Evolutionary conservation across 495 filamentous ascomycete species (phyloP).

Genomic region (Ramalina peruviana): DNA sequence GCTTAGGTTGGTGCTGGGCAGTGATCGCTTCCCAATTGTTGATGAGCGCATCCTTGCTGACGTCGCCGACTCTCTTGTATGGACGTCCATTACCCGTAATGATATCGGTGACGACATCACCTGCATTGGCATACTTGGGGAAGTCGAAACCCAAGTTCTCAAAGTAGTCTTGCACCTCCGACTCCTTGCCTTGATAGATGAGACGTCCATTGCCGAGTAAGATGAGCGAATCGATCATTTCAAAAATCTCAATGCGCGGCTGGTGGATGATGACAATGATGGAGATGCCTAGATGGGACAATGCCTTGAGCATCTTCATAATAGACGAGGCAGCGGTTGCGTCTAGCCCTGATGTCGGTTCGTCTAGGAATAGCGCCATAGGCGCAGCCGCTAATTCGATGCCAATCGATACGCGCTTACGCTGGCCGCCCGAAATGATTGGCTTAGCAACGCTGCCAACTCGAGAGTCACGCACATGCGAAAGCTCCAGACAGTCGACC

Average conservation of each 20-base stretch:
- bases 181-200: conserved; percentile 27
- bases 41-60: conserved; percentile 29
- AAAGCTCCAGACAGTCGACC: conserved; percentile 30
- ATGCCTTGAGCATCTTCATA: conserved; percentile 68
- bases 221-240: conserved; percentile 32
- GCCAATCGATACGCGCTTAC: conserved; percentile 62
- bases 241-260: conserved; percentile 37
- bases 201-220: conserved; percentile 30
- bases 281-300: conserved; percentile 70
- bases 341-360: conserved; percentile 52
- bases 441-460: conserved; percentile 31
- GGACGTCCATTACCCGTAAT: conserved; percentile 32
- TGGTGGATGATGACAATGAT: conserved; percentile 72
- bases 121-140: conserved; percentile 27
- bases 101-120: conserved; percentile 37
- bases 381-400: conserved; percentile 58
- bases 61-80: conserved; percentile 31
- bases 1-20: conserved; percentile 13
- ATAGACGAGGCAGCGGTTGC: conserved; percentile 48
- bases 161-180: conserved; percentile 28
- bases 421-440: conserved; percentile 44
- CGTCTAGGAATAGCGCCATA: conserved; percentile 50
- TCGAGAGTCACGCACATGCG: conserved; percentile 27
- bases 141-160: conserved; percentile 30
- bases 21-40: conserved; percentile 22